These are phyloP conservation scores for Euryodendron excelsum DNA, from an alignment of 148 eudicot genomes.

Conservation along the genomic window DNA sequence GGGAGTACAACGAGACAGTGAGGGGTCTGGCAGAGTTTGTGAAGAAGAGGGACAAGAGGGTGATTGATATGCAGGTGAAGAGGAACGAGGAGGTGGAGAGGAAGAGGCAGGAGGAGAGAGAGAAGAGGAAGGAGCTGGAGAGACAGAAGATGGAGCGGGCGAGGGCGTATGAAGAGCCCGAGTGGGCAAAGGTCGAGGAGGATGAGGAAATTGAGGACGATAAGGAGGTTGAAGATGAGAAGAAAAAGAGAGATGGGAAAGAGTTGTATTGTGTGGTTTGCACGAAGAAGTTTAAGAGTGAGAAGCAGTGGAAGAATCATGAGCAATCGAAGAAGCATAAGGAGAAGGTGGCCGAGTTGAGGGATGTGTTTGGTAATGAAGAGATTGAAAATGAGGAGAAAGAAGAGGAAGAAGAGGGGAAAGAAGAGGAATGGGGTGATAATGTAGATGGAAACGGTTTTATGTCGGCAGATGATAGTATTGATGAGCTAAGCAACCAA, in stretches of 20 bases:
- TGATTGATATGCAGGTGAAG: conserved; percentile 84
- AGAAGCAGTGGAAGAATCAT: conserved; percentile 96
- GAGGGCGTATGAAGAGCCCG: conserved; percentile 63
- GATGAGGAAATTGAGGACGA: conserved; percentile 43
- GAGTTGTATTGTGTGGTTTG: conserved; percentile 90
- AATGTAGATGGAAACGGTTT: conserved; percentile 17
- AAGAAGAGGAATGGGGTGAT: conserved; percentile 25
- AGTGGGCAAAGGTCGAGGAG: conserved; percentile 77
- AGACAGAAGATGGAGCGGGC: conserved; percentile 72
- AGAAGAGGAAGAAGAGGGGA: conserved; percentile 23
- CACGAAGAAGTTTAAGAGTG: conserved; percentile 93
- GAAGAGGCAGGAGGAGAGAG: conserved; percentile 71
- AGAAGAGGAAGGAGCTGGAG: conserved; percentile 64
- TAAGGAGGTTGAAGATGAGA: conserved; percentile 36
- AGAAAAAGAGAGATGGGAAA: conserved; percentile 35
- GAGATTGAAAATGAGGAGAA: conserved; percentile 37
- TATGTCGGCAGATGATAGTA: conserved; percentile 29
- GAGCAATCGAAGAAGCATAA: conserved; percentile 96
- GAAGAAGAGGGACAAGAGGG: conserved; percentile 98
- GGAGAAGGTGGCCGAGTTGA: conserved; percentile 85
- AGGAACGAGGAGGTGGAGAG: conserved; percentile 85
- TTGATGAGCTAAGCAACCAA: conserved; percentile 47
- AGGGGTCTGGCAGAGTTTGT: conserved; percentile 92
- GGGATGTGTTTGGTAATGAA: conserved; percentile 62
- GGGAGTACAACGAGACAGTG: conserved; percentile 89